These are phyloP conservation scores for Pascua sp. DNA, from an alignment of 1,284 basidiomycete genomes.

Conservation along the genomic window DNA sequence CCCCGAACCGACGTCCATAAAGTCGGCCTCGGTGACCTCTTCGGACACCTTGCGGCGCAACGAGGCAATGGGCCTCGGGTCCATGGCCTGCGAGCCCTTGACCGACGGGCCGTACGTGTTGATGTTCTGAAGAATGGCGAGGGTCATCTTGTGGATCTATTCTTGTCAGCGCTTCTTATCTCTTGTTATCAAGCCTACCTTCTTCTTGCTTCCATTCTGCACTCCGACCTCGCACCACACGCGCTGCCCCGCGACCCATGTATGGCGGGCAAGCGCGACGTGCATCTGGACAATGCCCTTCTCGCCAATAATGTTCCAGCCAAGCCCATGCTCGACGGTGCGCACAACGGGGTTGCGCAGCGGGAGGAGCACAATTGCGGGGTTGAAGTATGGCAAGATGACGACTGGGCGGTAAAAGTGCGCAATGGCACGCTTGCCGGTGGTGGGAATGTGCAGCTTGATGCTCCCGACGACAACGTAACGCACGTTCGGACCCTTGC, in stretches of 20 bases:
- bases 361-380: constrained; percentile 62
- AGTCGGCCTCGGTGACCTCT: constrained; percentile 60
- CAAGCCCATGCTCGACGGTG: constrained; percentile 58
- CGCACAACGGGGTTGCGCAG: constrained; percentile 63
- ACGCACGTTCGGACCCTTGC: constrained; percentile 58
- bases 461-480: constrained; percentile 84
- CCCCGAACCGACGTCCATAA: constrained; percentile 57
- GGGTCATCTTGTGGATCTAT: constrained; percentile 62
- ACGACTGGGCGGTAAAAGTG: constrained; percentile 87
- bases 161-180: neutral
- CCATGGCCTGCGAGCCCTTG: constrained; percentile 51
- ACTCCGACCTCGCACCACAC: constrained; percentile 69
- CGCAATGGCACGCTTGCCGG: constrained; percentile 68
- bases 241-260: constrained; percentile 82
- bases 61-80: constrained; percentile 50
- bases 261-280: constrained; percentile 67
- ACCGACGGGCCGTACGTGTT: constrained; percentile 61
- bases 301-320: constrained; percentile 60
- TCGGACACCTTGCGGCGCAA: constrained; percentile 57
- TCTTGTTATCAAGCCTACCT: constrained; percentile 39
- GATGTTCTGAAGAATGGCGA: constrained; percentile 69
- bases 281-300: constrained; percentile 67
- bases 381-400: constrained; percentile 75
- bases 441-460: constrained; percentile 68
- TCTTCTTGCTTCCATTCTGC: constrained; percentile 69